Conservation (phyloP, 1,284 basidiomycete species). For the Anthracocystis panici-leucophaei region DNA sequence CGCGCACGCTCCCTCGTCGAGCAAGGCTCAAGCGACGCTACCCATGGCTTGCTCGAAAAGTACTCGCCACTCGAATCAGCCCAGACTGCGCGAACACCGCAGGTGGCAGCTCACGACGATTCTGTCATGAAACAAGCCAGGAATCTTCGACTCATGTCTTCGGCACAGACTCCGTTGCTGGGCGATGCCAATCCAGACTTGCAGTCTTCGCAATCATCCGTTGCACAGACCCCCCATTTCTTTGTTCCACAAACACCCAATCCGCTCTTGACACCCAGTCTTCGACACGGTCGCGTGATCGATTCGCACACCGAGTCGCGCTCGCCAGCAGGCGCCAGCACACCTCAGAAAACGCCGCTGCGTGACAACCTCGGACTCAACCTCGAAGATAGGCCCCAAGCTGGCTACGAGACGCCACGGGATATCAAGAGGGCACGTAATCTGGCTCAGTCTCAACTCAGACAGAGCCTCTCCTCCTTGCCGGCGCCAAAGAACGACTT, state of each 20-base stretch:
- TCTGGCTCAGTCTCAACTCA: conserved; percentile 73
- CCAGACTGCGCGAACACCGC: conserved; percentile 88
- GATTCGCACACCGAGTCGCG: conserved; percentile 1
- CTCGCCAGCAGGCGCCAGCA: conserved; percentile 20
- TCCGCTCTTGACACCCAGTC: conserved; percentile 81
- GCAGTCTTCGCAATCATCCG: conserved; percentile 4
- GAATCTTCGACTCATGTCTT: conserved; percentile 91
- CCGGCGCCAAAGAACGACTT: conserved; percentile 98
- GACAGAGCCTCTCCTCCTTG: conserved; percentile 83
- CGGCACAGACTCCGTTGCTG: conserved; percentile 90
- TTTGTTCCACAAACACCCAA: conserved; percentile 87
- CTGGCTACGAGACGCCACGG: conserved; percentile 53
- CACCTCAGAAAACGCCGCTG: conserved; percentile 90
- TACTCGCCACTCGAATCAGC: conserved; percentile 90
- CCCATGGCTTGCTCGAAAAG: conserved; percentile 85
- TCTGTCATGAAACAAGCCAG: conserved; percentile 88
- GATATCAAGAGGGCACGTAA: conserved; percentile 42
- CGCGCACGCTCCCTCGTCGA: conserved; percentile 84
- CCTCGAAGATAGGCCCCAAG: conserved; percentile 44
- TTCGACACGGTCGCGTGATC: conserved; percentile 20
- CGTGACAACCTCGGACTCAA: conserved; percentile 93
- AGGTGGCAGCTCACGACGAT: conserved; percentile 82
- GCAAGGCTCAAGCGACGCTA: conserved; percentile 78
- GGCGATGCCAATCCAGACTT: conserved; percentile 90
- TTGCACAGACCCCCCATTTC: conserved; percentile 8